A percentile compares a stretch with the other conserved stretches of the same genome.
phyloP scores from a whole-genome alignment of 108 stramenopile species.

The Cyclotella distinguenda region DNA sequence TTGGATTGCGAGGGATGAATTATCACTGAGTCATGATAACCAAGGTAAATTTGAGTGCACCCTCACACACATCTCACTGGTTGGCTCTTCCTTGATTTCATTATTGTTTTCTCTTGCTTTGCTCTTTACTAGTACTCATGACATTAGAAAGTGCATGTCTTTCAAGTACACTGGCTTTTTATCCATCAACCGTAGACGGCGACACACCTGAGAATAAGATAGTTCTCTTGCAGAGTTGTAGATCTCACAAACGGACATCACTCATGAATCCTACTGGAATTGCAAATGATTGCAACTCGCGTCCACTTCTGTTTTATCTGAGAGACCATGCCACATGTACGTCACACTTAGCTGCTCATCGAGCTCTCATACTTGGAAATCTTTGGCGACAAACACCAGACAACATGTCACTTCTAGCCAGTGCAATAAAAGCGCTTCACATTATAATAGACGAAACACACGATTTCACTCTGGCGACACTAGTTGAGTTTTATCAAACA shows the following conservation, averaged over 20 bases:
- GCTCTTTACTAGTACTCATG: slow-evolving; percentile 13
- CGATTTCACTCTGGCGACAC: slow-evolving; percentile 30
- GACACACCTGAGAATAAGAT: slow-evolving; percentile 36
- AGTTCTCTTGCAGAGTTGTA: slow-evolving; percentile 38
- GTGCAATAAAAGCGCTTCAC: slow-evolving; percentile 54
- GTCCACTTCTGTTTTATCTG: slow-evolving; percentile 35
- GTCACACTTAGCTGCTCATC: slow-evolving; percentile 61
- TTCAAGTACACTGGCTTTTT: slow-evolving; percentile 56
- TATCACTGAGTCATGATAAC: slow-evolving; percentile 71
- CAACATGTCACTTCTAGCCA: slow-evolving; percentile 44
- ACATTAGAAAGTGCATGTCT: slow-evolving; percentile 69
- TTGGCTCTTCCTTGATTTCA: too few species aligned
- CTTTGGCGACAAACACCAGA: slow-evolving; percentile 61
- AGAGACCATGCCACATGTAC: slow-evolving; percentile 39
- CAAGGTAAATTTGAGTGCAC: slow-evolving; percentile 8
- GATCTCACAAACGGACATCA: slow-evolving; percentile 8
- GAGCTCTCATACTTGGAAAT: slow-evolving; percentile 62
- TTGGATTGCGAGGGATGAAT: slow-evolving; percentile 77
- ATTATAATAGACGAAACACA: slow-evolving; percentile 39
- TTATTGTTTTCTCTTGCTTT: background rate
- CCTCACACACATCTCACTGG: background rate
- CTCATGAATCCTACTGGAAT: slow-evolving; percentile 35
- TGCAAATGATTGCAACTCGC: slow-evolving; percentile 31
- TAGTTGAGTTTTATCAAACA: slow-evolving; percentile 72
- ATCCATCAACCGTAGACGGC: slow-evolving; percentile 61